Conservation (phyloP, 371 early-diverging fungal species). For the Rhizopus delemar region DNA sequence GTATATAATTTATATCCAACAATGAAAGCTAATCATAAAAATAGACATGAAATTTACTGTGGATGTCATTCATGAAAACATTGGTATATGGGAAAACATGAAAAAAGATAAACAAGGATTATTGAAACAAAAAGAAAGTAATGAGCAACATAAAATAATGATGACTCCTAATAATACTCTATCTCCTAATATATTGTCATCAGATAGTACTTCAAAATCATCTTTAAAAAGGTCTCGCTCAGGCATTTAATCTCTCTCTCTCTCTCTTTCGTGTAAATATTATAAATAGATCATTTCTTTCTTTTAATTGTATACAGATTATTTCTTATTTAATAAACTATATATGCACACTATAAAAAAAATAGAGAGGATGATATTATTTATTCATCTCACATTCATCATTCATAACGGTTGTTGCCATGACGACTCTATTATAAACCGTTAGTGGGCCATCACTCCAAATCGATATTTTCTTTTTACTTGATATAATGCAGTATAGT, state of each 20-base stretch:
- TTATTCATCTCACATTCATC: too few relatives aligned
- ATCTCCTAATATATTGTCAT: neutral
- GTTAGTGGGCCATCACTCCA: neutral
- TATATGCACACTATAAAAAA: too few relatives aligned
- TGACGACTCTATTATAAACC: neutral
- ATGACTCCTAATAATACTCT: neutral
- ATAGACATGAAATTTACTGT: constrained; percentile 45
- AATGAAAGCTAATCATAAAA: neutral
- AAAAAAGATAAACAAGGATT: constrained; percentile 6
- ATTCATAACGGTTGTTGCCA: neutral
- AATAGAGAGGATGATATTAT: too few relatives aligned
- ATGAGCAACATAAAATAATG: neutral
- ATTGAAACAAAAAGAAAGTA: neutral
- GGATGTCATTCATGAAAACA: constrained; percentile 38
- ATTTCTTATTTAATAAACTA: too few relatives aligned
- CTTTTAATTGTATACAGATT: too few relatives aligned
- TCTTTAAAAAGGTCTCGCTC: too few relatives aligned
- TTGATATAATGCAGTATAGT: constrained; percentile 75
- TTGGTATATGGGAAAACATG: constrained; percentile 32
- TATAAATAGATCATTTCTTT: too few relatives aligned
- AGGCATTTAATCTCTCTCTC: too few relatives aligned
- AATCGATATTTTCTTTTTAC: constrained; percentile 15
- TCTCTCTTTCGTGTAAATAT: too few relatives aligned
- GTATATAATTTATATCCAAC: constrained; percentile 22
- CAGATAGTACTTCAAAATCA: neutral